Evolutionary conservation across 2,329 filamentous ascomycete genomes (phyloP), one percentile per base, ranked within the genome.

Genomic region (Graphilbum fragrans): DNA sequence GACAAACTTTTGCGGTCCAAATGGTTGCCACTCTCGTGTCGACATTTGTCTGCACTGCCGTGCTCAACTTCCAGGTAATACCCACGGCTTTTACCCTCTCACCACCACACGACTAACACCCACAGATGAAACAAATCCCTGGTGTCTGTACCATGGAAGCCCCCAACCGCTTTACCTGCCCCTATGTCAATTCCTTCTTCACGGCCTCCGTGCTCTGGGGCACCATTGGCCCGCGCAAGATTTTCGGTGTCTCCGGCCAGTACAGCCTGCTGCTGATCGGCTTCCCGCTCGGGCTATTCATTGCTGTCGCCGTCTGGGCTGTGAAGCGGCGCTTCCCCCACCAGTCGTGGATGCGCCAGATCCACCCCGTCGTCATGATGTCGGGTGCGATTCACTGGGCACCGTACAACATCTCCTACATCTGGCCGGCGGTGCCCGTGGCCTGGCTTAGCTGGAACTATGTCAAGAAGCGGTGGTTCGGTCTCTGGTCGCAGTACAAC

Each of bases 121-220:
- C 39, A 39, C 16, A n/a, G n/a, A n/a, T n/a, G n/a, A n/a, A n/a
- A n/a, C 63, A 70, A 41, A 76, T 80, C 44, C 48, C 63, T 2
- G 62, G 63, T 5, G 65, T 80, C 23, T 80, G 76, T 57, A 64
- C 61, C 2, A 41, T 52, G 1, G 32, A 62, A 0, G 71, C 77
- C 47, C 23, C 52, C 2, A 65, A 69, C 50, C 66, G 69, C 39
- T 70, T 76, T 50, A 72, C 61, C 20, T 79, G 74, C 51, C 74
- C 75, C 9, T 64, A 66, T 31, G 70, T 70, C 16, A 66, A 66
- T 20, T 72, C 75, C 0, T 79, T 78, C 53, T 80, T 73, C 59
- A 75, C 72, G 20, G 70, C 69, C 21, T 74, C 70, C 20, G 64
- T 77, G 6, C 69, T 77, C 42, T 77, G 74, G 75, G 76, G 76